Evolutionary conservation across 164 flowering plant genomes (phyloP), one percentile per base, ranked within the genome.

Genomic region (Echeveria elegans): DNA sequence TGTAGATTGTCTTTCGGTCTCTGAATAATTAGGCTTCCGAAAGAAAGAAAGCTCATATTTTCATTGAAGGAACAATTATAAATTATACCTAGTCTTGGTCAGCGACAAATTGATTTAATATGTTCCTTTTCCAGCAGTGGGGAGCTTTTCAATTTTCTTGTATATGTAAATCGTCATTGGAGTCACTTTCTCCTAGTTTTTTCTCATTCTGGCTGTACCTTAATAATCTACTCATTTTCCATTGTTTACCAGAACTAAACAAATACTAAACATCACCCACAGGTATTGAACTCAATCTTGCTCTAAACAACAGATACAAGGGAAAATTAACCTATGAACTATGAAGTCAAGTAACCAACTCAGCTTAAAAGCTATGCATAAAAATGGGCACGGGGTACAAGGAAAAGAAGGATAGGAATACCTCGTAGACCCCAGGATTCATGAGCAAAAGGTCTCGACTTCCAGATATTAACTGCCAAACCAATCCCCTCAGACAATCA

Each of bases 401-500:
- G 68, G 65, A 43, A 63, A 47, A 61, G 36, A 67, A 66, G 32
- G 40, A 53, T n/a, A 71, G 15, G 31, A 36, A 50, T 74, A 94
- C 98, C 93, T 91, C 97, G 78, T 94, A 94, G 65, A 94, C 97
- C 26, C 99, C 97, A 53, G 97, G 90, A 68, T 91, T 94, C 96
- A 91, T 82, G 69, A 94, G 79, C 82, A 94, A 80, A 66, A 94
- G 95, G 74, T 94, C 99, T 40, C 97, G 86, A 72, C 96, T 91
- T 70, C 99, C 99, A 56, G 99, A 91, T 38, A 94, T 86, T 81
- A 94, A 80, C 76, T 94, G 99, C 99, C 99, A 94, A 64, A 94
- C 99, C 69, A 91, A 93, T 48, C 97, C 97, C 74, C 99, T 86
- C 70, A 94, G 78, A 72, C 99, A 89, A 79, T 91, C 96, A 67